Evolutionary conservation across 495 filamentous ascomycete species (phyloP), one percentile per base, ranked within the genome.

Genomic region (Penicillium canescens): DNA sequence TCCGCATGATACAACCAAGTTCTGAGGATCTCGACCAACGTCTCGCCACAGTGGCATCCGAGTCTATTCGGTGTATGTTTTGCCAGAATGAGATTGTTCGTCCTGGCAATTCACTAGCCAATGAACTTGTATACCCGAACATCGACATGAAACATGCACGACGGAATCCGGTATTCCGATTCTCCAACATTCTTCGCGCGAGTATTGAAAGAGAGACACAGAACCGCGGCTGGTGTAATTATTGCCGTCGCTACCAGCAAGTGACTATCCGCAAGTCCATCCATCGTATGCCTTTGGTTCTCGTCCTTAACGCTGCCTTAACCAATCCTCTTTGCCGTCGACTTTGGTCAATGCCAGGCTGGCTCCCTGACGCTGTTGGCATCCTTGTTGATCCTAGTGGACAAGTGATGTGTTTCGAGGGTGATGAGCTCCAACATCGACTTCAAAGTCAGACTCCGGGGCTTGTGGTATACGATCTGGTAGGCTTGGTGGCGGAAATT

Each of bases 311-410:
- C 65, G 82, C 93, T 4, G 88, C 85, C 5, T 78, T 91, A 18
- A 84, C 78, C 14, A 87, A 75, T 18, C 75, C 81, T 0, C 86
- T 94, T 50, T 86, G 87, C 23, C 84, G 86, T 54, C 83, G 88
- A 40, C 71, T 94, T 18, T 98, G 94, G 95, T 78, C 86, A 6
- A 89, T 84, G 21, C 91, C 89, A 5, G 89, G 86, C 10, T 98
- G 92, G 89, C 76, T 98, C 13, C 94, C 94, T 1, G 88, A 91
- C 58, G 90, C 96, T 61, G 89, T 98, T 59, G 94, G 95, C 4
- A 79, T 98, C 58, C 83, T 91, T 8, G 81, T 96, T 23, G 88
- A 92, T 26, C 6, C 28, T 23, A 80, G 82, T 24, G 88, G 87
- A 8, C 87, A 94, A 60, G 85, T 97, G 46, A 88, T 88, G 70